phyloP scores from a whole-genome alignment of 2,329 filamentous ascomycete species.

The Cordyceps pruinosa region DNA sequence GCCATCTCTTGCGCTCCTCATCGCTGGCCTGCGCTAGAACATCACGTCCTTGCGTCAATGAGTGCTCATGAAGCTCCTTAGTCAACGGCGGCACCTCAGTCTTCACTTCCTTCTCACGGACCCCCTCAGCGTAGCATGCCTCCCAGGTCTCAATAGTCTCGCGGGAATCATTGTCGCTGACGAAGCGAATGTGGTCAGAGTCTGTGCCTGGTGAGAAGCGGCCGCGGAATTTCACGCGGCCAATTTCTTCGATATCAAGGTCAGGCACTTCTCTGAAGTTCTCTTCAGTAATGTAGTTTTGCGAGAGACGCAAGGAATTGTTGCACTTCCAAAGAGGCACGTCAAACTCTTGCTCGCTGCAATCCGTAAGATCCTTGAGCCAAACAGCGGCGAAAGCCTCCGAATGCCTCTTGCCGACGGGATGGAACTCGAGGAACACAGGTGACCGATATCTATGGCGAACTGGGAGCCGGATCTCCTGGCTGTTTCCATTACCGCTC shows the following conservation, averaged over 20 bases:
- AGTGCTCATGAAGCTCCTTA: slow-evolving; percentile 73
- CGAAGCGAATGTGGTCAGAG: slow-evolving; percentile 73
- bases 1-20: slow-evolving; percentile 70
- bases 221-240: slow-evolving; percentile 71
- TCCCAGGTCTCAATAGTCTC: slow-evolving; percentile 96
- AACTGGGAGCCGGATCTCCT: slow-evolving; percentile 69
- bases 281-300: slow-evolving; percentile 84
- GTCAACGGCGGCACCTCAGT: slow-evolving; percentile 67
- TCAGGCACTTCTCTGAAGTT: slow-evolving; percentile 66
- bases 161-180: slow-evolving; percentile 78
- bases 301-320: slow-evolving; percentile 67
- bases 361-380: slow-evolving; percentile 79
- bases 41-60: slow-evolving; percentile 71
- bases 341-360: slow-evolving; percentile 68
- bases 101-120: slow-evolving; percentile 63
- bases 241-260: slow-evolving; percentile 70
- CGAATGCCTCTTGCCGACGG: slow-evolving; percentile 58
- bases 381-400: slow-evolving; percentile 76
- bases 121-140: slow-evolving; percentile 80
- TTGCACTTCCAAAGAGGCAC: slow-evolving; percentile 87
- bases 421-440: slow-evolving; percentile 79
- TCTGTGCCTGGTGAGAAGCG: slow-evolving; percentile 89
- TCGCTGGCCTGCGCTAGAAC: slow-evolving; percentile 66
- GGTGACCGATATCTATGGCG: slow-evolving; percentile 86
- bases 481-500: slow-evolving; percentile 32